phyloP scores from a whole-genome alignment of 177 flowering plant species.

The Vitis hybrid region DNA sequence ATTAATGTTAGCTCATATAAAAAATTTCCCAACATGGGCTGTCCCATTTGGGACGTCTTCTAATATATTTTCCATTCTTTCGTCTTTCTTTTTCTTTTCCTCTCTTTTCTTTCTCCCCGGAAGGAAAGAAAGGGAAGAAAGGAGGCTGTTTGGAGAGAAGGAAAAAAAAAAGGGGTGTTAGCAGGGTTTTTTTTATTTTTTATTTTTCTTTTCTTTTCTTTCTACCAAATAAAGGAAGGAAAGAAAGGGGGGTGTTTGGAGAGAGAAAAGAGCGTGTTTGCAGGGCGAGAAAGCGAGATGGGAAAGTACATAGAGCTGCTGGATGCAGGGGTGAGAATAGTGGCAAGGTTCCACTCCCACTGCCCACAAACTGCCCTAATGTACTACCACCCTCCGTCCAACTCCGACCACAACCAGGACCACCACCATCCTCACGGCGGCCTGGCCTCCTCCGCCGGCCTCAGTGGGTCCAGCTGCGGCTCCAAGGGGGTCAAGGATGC shows the following conservation, averaged over 20 bases:
- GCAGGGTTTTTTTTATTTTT: background rate
- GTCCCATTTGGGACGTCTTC: slow-evolving; percentile 15
- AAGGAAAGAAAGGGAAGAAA: background rate
- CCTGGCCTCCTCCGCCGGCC: slow-evolving; percentile 1
- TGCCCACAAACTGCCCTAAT: slow-evolving; percentile 40
- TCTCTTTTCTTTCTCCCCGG: background rate
- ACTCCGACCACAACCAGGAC: background rate
- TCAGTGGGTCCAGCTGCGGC: too few relatives aligned
- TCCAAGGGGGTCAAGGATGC: too few relatives aligned
- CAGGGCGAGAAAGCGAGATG: slow-evolving; percentile 10
- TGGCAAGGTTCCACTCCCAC: slow-evolving; percentile 38
- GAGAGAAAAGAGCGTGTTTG: background rate
- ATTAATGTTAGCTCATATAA: too few relatives aligned
- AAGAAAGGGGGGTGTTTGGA: background rate
- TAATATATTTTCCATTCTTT: background rate
- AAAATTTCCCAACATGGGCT: slow-evolving; percentile 6
- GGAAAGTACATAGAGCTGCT: slow-evolving; percentile 36
- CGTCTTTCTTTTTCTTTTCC: background rate
- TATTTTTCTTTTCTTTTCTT: background rate
- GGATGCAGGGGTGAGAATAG: slow-evolving; percentile 36
- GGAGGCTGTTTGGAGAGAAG: too few relatives aligned
- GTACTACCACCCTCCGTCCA: slow-evolving; percentile 44
- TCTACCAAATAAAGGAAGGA: background rate
- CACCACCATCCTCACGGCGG: slow-evolving; percentile 16
- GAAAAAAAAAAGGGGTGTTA: background rate